Conservation (phyloP, 2,329 filamentous ascomycete genomes). For the Decorospora gaudefroyi region DNA sequence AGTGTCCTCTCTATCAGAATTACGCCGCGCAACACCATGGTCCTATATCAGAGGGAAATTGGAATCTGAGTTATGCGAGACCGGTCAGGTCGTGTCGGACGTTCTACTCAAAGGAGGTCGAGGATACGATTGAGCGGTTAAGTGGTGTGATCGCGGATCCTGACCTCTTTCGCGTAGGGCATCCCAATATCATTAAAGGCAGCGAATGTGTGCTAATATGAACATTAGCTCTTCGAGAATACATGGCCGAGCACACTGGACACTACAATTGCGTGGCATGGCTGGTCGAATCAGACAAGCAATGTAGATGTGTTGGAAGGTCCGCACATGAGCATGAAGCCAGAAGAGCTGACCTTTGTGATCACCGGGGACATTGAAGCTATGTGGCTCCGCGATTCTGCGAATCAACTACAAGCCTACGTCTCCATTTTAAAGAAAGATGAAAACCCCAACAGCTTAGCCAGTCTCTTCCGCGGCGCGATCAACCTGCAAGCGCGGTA, state of each 20-base stretch:
- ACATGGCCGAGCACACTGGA: conserved; percentile 76
- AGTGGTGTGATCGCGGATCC: conserved; percentile 50
- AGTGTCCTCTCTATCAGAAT: conserved; percentile 52
- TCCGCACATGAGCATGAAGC: conserved; percentile 6
- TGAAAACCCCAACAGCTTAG: conserved; percentile 55
- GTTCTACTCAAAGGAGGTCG: conserved; percentile 50
- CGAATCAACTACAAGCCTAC: conserved; percentile 74
- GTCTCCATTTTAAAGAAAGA: conserved; percentile 61
- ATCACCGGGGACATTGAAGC: conserved; percentile 63
- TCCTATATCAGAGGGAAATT: conserved; percentile 49
- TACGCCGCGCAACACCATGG: conserved; percentile 49
- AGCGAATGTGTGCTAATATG: neutral
- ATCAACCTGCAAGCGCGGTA: conserved; percentile 74
- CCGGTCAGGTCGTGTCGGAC: conserved; percentile 53
- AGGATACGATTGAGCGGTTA: conserved; percentile 46
- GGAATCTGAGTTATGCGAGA: conserved; percentile 52
- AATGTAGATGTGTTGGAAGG: conserved; percentile 3
- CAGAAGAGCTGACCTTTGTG: conserved; percentile 61
- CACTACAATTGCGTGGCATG: conserved; percentile 71
- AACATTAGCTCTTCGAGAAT: conserved; percentile 65
- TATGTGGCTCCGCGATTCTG: conserved; percentile 60
- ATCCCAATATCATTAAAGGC: neutral
- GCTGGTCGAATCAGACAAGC: conserved; percentile 56
- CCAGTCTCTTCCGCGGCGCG: conserved; percentile 68
- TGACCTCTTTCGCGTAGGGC: conserved; percentile 62